Evolutionary conservation across 2,329 filamentous ascomycete genomes (phyloP), one percentile per base, ranked within the genome.

Genomic region (Aspergillus japonicus): DNA sequence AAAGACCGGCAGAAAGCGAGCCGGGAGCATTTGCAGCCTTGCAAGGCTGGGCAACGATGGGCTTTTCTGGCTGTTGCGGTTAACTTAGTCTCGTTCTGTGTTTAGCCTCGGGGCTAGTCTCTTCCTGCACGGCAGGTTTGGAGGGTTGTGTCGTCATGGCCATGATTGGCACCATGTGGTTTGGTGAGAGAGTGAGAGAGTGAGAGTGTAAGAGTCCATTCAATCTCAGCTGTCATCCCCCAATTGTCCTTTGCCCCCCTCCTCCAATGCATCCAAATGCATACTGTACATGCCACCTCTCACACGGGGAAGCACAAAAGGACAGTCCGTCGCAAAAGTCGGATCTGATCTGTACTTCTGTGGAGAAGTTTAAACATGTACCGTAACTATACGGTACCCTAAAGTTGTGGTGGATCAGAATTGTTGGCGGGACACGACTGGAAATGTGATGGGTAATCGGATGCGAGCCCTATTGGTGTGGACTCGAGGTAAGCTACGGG

Each of bases 31-130:
- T 64, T 57, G 65, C 64, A 62, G 65, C 65, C 65, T 63, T 64
- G 65, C 65, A 66, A 61, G 62, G 64, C 65, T 64, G 63, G 62
- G 61, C 58, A 56, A 47, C 12, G 29, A 42, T 31, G 54, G 54
- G n/a, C 35, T 60, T 29, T 29, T 29, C 26, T 58, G 53, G 39
- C 39, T 42, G 39, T n/a, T 7, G 39, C 39, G 39, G 39, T 44
- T 58, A 24, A 48, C 35, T 44, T 33, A 29, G 49, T 58, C 56
- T 53, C n/a, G 42, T n/a, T 26, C 29, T 39, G 50, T 47, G 5
- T 16, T 54, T 47, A 39, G 35, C 26, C 10, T 29, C 33, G 26
- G 12, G 16, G 16, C 5, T 14, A 52, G 19, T 29, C 26, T 29
- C 26, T 29, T 29, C 26, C 26, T 29, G 26, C 26, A 29, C 7